Conservation (phyloP, 1,139 yeast genomes). For the Nakaseomyces bracarensis region DNA sequence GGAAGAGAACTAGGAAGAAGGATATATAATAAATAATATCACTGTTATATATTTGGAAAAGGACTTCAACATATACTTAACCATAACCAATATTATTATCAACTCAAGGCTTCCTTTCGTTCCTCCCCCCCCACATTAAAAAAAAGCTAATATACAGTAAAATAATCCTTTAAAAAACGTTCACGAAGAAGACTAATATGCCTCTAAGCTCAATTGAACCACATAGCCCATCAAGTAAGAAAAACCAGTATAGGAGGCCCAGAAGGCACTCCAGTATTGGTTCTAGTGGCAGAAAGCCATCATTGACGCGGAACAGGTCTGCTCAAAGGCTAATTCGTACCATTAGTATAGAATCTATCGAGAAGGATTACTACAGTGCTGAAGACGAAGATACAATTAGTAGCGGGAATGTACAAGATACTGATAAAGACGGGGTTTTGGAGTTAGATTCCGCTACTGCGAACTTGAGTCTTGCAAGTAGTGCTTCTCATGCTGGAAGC, state of each 20-base stretch:
- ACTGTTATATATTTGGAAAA: too few species aligned
- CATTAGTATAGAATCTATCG: slow-evolving; percentile 22
- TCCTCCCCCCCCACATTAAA: too few species aligned
- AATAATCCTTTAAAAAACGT: too few species aligned
- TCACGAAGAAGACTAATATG: too few species aligned
- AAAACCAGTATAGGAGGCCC: slow-evolving; percentile 4
- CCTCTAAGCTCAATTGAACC: slow-evolving; percentile 1
- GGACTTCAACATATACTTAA: too few species aligned
- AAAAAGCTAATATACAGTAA: too few species aligned
- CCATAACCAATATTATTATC: too few species aligned
- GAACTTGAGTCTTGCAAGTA: slow-evolving; percentile 4
- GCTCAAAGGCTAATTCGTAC: slow-evolving; percentile 28
- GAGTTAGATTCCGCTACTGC: slow-evolving; percentile 9
- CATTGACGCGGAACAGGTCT: slow-evolving; percentile 24
- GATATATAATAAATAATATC: too few species aligned
- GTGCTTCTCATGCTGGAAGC: not conserved
- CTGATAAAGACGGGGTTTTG: slow-evolving; percentile 3
- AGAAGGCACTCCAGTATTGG: slow-evolving; percentile 17
- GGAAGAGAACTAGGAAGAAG: too few species aligned
- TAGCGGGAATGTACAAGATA: not conserved
- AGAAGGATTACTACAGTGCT: not conserved
- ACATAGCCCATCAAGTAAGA: slow-evolving; percentile 7
- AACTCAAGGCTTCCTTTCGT: too few species aligned
- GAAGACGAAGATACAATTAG: slow-evolving; percentile 4
- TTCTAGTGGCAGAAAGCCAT: slow-evolving; percentile 22